Base-by-base conservation (phyloP, 2,329 filamentous ascomycete species). In the Fusarium citri region DNA sequence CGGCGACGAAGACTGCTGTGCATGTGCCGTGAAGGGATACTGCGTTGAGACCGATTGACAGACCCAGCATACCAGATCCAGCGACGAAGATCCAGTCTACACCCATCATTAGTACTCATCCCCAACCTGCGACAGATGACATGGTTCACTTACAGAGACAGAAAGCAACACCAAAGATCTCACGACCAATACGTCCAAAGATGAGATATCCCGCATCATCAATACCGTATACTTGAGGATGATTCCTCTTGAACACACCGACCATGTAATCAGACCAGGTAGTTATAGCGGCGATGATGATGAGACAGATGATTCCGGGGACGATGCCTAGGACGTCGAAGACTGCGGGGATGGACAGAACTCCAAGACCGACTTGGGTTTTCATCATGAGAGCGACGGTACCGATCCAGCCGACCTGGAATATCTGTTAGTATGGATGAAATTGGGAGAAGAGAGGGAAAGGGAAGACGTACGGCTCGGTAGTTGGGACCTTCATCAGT, bases 151-250 rank as follows among this genome's bases (percentile, higher is more conserved):
- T 30, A 30, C 80, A 78, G 54, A 85, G 59, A 66, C 76, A 74
- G 64, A 80, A 78, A 7, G 75, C 71, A 43, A 72, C 64, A 6
- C 77, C 80, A 22, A 86, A 78, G 25, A 84, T 56, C 56, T 83
- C 82, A 5, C 82, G 80, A 1, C 85, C 84, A 5, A 80, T 55
- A 2, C 76, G 79, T 18, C 86, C 85, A 65, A 86, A 84, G 15
- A 87, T 78, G 30, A 86, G 75, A 6, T 65, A 66, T 18, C 84
- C 85, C 1, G 83, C 85, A 65, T 87, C 86, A 54, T 86, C 85
- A 59, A 88, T 85, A 42, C 84, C 81, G 69, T 88, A 87, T 1
- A 87, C 83, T 45, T 84, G 79, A 4, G 81, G 81, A 67, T 88
- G 86, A 22, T 77, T 76, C 23, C 84, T 71, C 72, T 88, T 88